Conservation (phyloP, 768 basidiomycete genomes). For the Mycena latifolia region DNA sequence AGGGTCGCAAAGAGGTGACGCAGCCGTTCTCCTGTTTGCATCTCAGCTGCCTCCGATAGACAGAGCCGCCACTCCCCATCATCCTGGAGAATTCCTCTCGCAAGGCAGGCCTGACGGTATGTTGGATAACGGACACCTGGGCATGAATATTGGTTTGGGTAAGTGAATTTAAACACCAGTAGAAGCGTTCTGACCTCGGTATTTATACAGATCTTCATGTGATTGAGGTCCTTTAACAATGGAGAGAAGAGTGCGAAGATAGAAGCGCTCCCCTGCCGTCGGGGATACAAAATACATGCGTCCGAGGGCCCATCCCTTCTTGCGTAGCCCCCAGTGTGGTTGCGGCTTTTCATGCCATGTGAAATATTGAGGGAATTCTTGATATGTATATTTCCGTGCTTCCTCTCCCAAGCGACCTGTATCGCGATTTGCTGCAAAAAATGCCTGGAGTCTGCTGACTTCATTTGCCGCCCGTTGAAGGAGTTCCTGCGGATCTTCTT, state of each 20-base stretch:
- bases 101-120: conserved; percentile 43
- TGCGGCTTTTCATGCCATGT: conserved; percentile 37
- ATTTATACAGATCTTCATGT: conserved; percentile 22
- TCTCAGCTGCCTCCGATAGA: conserved; percentile 48
- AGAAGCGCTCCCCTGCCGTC: conserved; percentile 43
- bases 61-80: conserved; percentile 56
- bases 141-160: conserved; percentile 7
- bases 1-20: conserved; percentile 49
- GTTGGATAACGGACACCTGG: too few relatives aligned
- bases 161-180: background rate
- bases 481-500: conserved; percentile 42
- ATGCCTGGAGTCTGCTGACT: conserved; percentile 47
- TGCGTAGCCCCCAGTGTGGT: conserved; percentile 44
- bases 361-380: conserved; percentile 52
- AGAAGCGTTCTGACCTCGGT: conserved; percentile 2
- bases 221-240: conserved; percentile 44
- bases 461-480: conserved; percentile 35
- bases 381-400: conserved; percentile 44
- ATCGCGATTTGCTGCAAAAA: conserved; percentile 43
- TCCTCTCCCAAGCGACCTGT: conserved; percentile 31
- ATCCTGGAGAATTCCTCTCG: conserved; percentile 50
- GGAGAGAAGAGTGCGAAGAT: conserved; percentile 48
- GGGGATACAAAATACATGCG: conserved; percentile 53
- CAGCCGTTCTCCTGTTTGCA: conserved; percentile 47
- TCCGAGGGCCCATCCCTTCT: conserved; percentile 50